Conservation (phyloP, 2,329 filamentous ascomycete genomes). For the Neophaeococcomyces aloes region DNA sequence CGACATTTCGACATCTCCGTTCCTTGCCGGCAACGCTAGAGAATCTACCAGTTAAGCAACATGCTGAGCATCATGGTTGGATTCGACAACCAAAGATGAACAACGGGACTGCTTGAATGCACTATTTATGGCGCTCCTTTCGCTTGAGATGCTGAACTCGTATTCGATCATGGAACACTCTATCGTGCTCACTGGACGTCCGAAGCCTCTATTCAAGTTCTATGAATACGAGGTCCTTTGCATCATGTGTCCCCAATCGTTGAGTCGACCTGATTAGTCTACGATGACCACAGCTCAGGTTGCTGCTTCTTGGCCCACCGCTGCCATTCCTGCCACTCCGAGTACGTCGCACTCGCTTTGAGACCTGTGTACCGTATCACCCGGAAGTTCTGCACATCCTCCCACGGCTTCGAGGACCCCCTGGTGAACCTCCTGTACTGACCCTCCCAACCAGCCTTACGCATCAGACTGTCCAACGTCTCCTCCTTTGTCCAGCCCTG, state of each 20-base stretch:
- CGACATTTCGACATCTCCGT: background rate
- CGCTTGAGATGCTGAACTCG: no score
- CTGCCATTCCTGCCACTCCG: conserved; percentile 69
- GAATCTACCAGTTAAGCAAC: conserved; percentile 1
- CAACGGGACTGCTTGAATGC: no score
- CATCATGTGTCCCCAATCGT: no score
- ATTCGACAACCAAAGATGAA: no score
- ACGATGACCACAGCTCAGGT: conserved; percentile 6
- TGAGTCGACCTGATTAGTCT: no score
- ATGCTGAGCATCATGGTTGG: background rate
- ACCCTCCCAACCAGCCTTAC: conserved; percentile 78
- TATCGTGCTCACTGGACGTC: no score
- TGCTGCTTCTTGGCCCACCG: conserved; percentile 50
- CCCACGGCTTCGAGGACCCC: conserved; percentile 48
- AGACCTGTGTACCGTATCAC: conserved; percentile 80
- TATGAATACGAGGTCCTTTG: no score
- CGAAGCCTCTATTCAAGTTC: no score
- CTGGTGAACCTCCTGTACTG: conserved; percentile 30
- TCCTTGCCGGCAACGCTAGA: conserved; percentile 2
- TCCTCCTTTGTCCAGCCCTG: conserved; percentile 95
- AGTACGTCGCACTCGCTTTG: conserved; percentile 60
- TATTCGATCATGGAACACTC: no score
- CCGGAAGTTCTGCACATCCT: conserved; percentile 60
- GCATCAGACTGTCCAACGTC: conserved; percentile 77
- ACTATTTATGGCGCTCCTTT: no score